These are phyloP conservation scores for Colletotrichum tropicicola DNA, from an alignment of 2,329 filamentous ascomycete species.

Conservation along the genomic window DNA sequence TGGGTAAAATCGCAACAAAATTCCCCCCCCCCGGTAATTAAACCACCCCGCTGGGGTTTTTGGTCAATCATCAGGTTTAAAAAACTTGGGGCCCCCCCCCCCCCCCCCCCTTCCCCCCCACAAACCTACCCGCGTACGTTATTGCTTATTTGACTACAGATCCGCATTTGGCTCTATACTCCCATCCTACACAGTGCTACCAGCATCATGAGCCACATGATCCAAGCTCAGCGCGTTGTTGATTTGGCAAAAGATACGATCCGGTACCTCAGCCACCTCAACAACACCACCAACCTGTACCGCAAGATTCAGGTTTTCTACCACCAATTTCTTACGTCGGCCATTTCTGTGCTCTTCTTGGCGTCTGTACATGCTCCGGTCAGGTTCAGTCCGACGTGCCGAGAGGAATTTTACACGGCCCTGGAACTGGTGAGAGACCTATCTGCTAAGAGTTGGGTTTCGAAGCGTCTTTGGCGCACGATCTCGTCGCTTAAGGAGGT, in stretches of 20 bases:
- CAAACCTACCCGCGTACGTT: too few relatives aligned
- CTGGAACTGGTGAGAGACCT: conserved; percentile 79
- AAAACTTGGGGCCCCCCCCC: too few relatives aligned
- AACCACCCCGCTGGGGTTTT: too few relatives aligned
- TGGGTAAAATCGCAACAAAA: too few relatives aligned
- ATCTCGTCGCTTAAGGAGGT: conserved; percentile 77
- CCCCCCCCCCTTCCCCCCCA: too few relatives aligned
- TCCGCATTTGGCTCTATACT: conserved; percentile 88
- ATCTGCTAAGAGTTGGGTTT: conserved; percentile 76
- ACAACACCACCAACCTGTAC: conserved; percentile 78
- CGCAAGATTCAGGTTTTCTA: conserved; percentile 78
- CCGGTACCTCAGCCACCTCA: conserved; percentile 74
- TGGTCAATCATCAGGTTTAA: too few relatives aligned
- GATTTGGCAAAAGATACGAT: conserved; percentile 82
- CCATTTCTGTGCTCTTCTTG: conserved; percentile 79
- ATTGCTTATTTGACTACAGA: conserved; percentile 45
- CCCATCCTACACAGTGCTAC: conserved; percentile 86
- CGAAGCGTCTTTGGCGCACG: conserved; percentile 77
- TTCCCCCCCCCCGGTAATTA: too few relatives aligned
- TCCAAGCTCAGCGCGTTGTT: conserved; percentile 77
- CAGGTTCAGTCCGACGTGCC: conserved; percentile 72
- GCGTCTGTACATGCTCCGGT: conserved; percentile 80
- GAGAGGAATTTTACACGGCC: conserved; percentile 82
- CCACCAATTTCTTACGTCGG: conserved; percentile 81
- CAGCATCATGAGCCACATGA: conserved; percentile 80